Conservation (phyloP, 768 basidiomycete species). For the Clitopilus passeckerianus region DNA sequence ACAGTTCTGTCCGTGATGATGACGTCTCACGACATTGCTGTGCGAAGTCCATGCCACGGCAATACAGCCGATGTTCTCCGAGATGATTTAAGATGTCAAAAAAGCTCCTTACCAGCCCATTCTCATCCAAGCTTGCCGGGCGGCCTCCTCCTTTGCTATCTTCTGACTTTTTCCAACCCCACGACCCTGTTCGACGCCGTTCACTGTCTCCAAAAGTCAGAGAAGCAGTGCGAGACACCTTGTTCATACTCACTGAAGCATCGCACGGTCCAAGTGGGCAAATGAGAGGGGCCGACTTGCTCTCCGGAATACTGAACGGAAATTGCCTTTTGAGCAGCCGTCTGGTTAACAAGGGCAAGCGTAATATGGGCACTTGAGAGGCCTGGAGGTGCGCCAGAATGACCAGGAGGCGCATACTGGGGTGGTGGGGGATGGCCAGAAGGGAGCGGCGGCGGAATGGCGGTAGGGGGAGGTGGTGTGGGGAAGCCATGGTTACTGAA, state of each 20-base stretch:
- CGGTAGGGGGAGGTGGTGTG: constrained; percentile 17
- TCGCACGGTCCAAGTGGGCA: constrained; percentile 51
- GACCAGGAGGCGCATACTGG: constrained; percentile 9
- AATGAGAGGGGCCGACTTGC: constrained; percentile 45
- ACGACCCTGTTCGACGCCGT: constrained; percentile 39
- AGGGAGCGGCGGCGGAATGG: constrained; percentile 19
- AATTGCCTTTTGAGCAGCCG: constrained; percentile 40
- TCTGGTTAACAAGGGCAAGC: constrained; percentile 48
- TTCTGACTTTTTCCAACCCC: constrained; percentile 60
- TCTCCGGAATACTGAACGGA: constrained; percentile 42
- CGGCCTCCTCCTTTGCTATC: constrained; percentile 66
- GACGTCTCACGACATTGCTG: no score
- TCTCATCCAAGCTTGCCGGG: constrained; percentile 44
- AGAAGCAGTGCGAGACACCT: not conserved
- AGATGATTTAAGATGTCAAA: no score
- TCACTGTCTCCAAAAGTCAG: constrained; percentile 32
- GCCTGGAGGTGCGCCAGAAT: constrained; percentile 14
- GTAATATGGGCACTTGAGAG: constrained; percentile 10
- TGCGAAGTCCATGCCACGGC: no score
- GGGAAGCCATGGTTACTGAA: constrained; percentile 3
- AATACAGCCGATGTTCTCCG: no score
- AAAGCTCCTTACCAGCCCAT: constrained; percentile 44
- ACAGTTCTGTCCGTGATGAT: no score
- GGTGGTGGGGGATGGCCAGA: constrained; percentile 5
- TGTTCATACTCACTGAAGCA: constrained; percentile 39